Evolutionary conservation across 768 basidiomycete genomes (phyloP).

Genomic region (Multifurca ochricompacta): DNA sequence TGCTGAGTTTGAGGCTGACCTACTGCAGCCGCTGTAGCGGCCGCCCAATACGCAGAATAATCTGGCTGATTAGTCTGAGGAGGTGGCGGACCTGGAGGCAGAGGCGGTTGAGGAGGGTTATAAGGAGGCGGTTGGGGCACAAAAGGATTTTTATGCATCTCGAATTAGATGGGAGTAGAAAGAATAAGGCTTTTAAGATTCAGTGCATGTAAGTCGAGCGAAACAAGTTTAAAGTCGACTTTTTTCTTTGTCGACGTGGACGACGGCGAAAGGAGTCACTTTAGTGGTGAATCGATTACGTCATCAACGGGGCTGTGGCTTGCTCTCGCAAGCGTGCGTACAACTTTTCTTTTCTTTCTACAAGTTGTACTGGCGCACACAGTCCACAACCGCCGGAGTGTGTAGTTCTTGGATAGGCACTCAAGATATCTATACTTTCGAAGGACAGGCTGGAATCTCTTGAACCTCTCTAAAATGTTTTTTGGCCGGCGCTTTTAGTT

Average conservation of each 20-base stretch:
- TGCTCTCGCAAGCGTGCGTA: too few species aligned
- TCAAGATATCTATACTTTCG: neutral
- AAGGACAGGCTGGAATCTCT: neutral
- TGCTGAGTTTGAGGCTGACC: constrained; percentile 43
- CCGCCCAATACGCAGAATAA: constrained; percentile 74
- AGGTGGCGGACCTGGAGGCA: constrained; percentile 75
- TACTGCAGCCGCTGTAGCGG: constrained; percentile 43
- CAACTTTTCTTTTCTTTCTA: too few species aligned
- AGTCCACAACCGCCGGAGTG: neutral
- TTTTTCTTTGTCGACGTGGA: constrained; percentile 15
- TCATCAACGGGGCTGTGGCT: neutral
- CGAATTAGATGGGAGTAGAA: constrained; percentile 10
- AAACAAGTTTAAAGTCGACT: neutral
- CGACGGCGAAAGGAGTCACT: constrained; percentile 10
- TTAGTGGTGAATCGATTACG: constrained; percentile 4
- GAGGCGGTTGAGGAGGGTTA: constrained; percentile 63
- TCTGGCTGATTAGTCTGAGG: constrained; percentile 60
- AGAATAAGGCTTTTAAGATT: constrained; percentile 18
- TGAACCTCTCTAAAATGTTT: too few species aligned
- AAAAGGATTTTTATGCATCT: constrained; percentile 84
- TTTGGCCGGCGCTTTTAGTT: neutral
- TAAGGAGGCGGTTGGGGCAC: constrained; percentile 55
- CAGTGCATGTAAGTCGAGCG: constrained; percentile 11
- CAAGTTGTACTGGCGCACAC: too few species aligned
- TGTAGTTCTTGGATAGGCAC: neutral